Base-by-base conservation (phyloP, 805 yeast species). In the Nakazawaea laoshanensis region DNA sequence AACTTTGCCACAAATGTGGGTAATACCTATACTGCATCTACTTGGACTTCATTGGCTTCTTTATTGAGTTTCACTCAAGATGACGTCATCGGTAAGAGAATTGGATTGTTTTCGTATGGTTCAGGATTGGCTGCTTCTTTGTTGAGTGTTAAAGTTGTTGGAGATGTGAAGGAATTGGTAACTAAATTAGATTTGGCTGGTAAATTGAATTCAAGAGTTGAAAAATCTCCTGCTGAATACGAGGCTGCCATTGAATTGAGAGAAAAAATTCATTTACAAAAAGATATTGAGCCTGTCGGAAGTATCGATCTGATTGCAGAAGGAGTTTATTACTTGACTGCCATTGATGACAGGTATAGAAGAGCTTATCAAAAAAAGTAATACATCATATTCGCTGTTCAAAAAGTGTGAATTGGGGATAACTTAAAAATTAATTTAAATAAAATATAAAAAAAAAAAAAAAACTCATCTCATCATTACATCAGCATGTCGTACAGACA, bases 21-120 rank as follows among this genome's bases (percentile, higher is more conserved):
- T 63, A 92, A 92, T 72, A 82, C 88, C 84, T 92, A 92, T 73
- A 85, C 97, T 28, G 97, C 88, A 43, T 84, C 96, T 22, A 77
- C 86, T 30, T 92, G 83, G 72, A 78, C 94, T 22, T 74, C 95
- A 6, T 70, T 92, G 39, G 70, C 89, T 20, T 89, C 97, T 10
- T 64, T 86, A 44, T 66, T 92, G 48, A 74, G 70, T 53, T 82
- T 67, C 53, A 81, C 80, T 42, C 88, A 85, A 27, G 69, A 72
- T 35, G 92, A 78, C 29, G 70, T 89, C 47, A 86, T 79, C 58
- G 73, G 72, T 48, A 85, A 87, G 68, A 76, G 96, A 59, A 69
- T 92, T 51, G 94, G 95, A 48, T 56, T 88, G 49, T 92, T 88
- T 68, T 92, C 98, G 14, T 92, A 92, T 60, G 99, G 99, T 46